These are phyloP conservation scores for Kwoniella newhampshirensis DNA, from an alignment of 768 basidiomycete genomes.

Conservation along the genomic window DNA sequence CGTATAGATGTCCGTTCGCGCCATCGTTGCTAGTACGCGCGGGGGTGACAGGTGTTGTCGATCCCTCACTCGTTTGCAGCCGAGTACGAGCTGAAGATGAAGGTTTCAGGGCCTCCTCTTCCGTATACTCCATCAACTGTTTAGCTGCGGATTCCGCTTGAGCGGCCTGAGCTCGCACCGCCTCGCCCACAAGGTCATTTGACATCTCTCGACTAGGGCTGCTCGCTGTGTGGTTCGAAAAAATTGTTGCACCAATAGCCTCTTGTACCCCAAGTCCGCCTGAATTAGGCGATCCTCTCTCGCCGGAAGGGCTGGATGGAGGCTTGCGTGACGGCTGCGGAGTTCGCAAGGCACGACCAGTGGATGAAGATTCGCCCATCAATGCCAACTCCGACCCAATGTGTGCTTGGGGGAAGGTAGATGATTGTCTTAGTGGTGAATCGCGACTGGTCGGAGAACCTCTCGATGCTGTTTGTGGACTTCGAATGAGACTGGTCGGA, in stretches of 20 bases:
- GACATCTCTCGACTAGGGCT: not conserved
- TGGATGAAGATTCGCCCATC: not conserved
- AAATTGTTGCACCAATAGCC: too few species aligned
- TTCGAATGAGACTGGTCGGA: conserved; percentile 19
- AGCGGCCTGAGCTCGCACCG: conserved; percentile 77
- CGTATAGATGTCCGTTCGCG: conserved; percentile 5
- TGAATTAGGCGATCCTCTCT: not conserved
- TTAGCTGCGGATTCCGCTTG: conserved; percentile 93
- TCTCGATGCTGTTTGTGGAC: conserved; percentile 23
- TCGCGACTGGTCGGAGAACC: conserved; percentile 22
- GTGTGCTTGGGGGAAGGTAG: conserved; percentile 14
- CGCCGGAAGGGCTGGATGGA: conserved; percentile 5
- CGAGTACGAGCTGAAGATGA: not conserved
- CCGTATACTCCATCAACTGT: conserved; percentile 78
- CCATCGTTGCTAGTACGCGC: conserved; percentile 22
- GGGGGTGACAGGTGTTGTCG: conserved; percentile 59
- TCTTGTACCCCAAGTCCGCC: too few species aligned
- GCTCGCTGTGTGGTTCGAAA: too few species aligned
- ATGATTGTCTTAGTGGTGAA: conserved; percentile 28
- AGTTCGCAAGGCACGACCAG: conserved; percentile 12
- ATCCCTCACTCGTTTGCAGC: not conserved
- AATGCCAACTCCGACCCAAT: too few species aligned
- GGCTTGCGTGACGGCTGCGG: conserved; percentile 21
- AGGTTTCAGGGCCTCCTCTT: conserved; percentile 38
- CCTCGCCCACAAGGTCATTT: conserved; percentile 67